Percentiles rank a stretch among this genome's conserved stretches.
Conservation (phyloP, 331 rosid genomes). For the Malus hybrid region DNA sequence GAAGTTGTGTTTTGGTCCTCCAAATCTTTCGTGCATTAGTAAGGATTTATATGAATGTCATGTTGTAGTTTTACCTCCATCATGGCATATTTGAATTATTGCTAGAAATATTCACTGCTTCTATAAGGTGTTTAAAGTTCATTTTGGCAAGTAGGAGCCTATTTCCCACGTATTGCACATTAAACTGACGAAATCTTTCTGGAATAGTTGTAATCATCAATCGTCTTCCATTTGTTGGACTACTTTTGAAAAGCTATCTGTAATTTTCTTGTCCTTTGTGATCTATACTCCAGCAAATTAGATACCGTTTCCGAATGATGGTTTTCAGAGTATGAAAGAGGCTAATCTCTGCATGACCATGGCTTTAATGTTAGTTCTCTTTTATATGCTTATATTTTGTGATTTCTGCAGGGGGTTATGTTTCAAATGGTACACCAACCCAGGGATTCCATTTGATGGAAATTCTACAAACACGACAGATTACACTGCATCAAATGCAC, state of each 20-base stretch:
- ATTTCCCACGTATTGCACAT: neutral
- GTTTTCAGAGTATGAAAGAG: neutral
- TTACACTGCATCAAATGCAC: no score
- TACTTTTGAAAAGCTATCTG: neutral
- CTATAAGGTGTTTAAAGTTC: no score
- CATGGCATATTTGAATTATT: no score
- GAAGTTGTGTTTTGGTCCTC: no score
- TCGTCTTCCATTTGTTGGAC: neutral
- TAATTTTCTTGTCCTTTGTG: neutral
- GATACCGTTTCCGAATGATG: neutral
- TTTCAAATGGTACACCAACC: slow-evolving; percentile 50
- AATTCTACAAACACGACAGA: slow-evolving; percentile 91
- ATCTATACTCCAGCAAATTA: neutral
- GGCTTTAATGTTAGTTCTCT: neutral
- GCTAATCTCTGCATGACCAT: neutral
- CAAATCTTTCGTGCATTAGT: no score
- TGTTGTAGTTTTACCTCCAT: no score
- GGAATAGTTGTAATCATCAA: neutral
- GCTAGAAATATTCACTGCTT: no score
- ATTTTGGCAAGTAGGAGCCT: neutral
- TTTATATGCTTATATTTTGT: neutral
- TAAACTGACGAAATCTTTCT: neutral
- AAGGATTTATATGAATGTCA: no score
- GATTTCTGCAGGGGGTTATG: slow-evolving; percentile 49
- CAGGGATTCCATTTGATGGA: slow-evolving; percentile 52